Conservation (phyloP, 1,284 basidiomycete genomes). For the Naganishia cerealis region DNA sequence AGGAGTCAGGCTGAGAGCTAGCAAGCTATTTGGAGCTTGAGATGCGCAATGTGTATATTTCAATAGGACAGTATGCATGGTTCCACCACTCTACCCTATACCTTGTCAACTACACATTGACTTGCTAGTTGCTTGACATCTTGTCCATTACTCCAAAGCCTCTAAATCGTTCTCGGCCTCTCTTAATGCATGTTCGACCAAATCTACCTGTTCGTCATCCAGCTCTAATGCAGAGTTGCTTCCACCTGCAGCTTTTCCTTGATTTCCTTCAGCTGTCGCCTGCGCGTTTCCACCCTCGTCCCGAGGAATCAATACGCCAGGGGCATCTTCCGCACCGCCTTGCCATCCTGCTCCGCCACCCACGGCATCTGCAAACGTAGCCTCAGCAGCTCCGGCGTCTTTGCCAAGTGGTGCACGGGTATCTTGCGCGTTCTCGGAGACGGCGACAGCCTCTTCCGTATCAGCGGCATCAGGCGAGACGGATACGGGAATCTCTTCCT, state of each 20-base stretch:
- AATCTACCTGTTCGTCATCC: slow-evolving; percentile 44
- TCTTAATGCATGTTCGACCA: slow-evolving; percentile 44
- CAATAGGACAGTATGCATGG: neutral
- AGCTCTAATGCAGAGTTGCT: slow-evolving; percentile 42
- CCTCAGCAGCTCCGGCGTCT: slow-evolving; percentile 52
- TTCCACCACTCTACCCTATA: neutral
- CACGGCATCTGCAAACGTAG: slow-evolving; percentile 43
- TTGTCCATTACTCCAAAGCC: slow-evolving; percentile 4
- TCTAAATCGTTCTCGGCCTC: slow-evolving; percentile 23
- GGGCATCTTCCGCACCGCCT: slow-evolving; percentile 52
- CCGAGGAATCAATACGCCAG: slow-evolving; percentile 19
- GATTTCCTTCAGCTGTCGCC: slow-evolving; percentile 15
- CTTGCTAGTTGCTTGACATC: neutral
- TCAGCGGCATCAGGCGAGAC: slow-evolving; percentile 30
- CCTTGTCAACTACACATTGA: neutral
- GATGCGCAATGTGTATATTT: neutral
- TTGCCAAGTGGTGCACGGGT: slow-evolving; percentile 51
- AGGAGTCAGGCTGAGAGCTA: slow-evolving; percentile 69
- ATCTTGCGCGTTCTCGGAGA: slow-evolving; percentile 40
- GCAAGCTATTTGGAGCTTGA: slow-evolving; percentile 35
- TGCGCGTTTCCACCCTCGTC: slow-evolving; percentile 1
- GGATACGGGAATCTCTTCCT: slow-evolving; percentile 45
- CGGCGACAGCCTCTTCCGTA: slow-evolving; percentile 7
- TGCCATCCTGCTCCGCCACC: slow-evolving; percentile 51
- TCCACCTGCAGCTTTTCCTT: slow-evolving; percentile 34